These are phyloP conservation scores for Catharanthus roseus DNA, from an alignment of 257 asterid genomes.

Conservation along the genomic window DNA sequence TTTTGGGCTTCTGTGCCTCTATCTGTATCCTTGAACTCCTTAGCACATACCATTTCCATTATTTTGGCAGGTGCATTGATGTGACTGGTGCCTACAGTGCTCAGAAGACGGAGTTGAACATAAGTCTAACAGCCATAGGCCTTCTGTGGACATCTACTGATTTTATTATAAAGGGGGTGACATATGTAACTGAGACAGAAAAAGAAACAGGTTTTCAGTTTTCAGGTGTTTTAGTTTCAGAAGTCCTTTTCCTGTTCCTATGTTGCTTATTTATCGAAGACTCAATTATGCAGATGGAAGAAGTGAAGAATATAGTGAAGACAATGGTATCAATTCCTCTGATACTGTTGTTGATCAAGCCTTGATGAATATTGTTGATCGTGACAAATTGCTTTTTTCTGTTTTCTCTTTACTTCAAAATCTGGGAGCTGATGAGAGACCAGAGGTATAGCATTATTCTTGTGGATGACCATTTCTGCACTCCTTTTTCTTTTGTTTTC, in stretches of 20 bases:
- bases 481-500: neutral
- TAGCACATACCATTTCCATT: slow-evolving; percentile 13
- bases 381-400: slow-evolving; percentile 72
- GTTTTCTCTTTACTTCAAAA: slow-evolving; percentile 79
- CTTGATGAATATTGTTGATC: slow-evolving; percentile 42
- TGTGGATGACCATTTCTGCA: slow-evolving; percentile 15
- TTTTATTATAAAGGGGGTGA: slow-evolving; percentile 76
- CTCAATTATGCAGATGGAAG: slow-evolving; percentile 45
- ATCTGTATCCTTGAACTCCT: neutral
- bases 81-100: slow-evolving; percentile 94
- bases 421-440: slow-evolving; percentile 93
- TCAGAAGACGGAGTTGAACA: slow-evolving; percentile 86
- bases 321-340: slow-evolving; percentile 25
- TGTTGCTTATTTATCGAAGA: slow-evolving; percentile 14
- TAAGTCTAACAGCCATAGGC: slow-evolving; percentile 95
- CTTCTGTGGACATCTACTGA: slow-evolving; percentile 94
- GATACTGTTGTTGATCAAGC: slow-evolving; percentile 34
- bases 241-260: neutral
- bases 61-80: slow-evolving; percentile 77
- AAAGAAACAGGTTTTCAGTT: slow-evolving; percentile 45
- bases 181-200: slow-evolving; percentile 38
- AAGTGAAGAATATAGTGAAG: slow-evolving; percentile 34
- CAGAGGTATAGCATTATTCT: slow-evolving; percentile 59
- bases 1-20: neutral
- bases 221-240: slow-evolving; percentile 3